Conservation (phyloP, 2,329 filamentous ascomycete genomes). For the Mycogone perniciosa region DNA sequence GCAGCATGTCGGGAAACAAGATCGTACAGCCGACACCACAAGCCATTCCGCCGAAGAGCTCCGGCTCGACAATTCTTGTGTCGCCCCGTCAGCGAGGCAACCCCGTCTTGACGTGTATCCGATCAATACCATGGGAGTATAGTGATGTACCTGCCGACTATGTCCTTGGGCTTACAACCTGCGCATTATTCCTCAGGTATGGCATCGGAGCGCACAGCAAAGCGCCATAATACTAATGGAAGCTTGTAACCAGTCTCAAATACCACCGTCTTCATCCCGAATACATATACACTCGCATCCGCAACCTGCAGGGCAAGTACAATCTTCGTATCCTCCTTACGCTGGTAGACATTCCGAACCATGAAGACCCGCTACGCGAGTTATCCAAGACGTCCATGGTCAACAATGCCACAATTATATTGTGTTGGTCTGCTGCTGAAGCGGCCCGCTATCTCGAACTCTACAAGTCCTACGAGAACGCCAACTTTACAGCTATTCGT, state of each 20-base stretch:
- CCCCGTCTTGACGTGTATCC: slow-evolving; percentile 77
- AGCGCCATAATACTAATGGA: neutral
- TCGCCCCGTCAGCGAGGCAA: slow-evolving; percentile 93
- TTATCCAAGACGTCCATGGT: slow-evolving; percentile 87
- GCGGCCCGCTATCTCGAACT: slow-evolving; percentile 89
- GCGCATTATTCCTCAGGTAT: slow-evolving; percentile 76
- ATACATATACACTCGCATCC: slow-evolving; percentile 93
- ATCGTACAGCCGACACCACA: slow-evolving; percentile 86
- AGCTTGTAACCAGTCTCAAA: slow-evolving; percentile 60
- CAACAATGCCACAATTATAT: slow-evolving; percentile 84
- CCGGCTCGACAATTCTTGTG: slow-evolving; percentile 76
- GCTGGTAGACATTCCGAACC: slow-evolving; percentile 93
- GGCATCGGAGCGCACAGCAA: neutral
- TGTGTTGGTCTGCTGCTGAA: slow-evolving; percentile 93
- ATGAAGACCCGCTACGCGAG: slow-evolving; percentile 83
- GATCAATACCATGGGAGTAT: slow-evolving; percentile 88
- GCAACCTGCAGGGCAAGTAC: slow-evolving; percentile 77
- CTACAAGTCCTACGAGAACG: slow-evolving; percentile 91
- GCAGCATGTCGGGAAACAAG: slow-evolving; percentile 39
- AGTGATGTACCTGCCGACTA: slow-evolving; percentile 96
- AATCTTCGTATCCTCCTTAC: slow-evolving; percentile 77
- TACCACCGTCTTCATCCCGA: slow-evolving; percentile 97
- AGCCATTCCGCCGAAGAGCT: slow-evolving; percentile 58
- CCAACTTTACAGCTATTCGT: slow-evolving; percentile 71
- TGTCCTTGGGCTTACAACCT: slow-evolving; percentile 78